phyloP scores from a whole-genome alignment of 768 basidiomycete species.

The Pleurotus citrinopileatus region DNA sequence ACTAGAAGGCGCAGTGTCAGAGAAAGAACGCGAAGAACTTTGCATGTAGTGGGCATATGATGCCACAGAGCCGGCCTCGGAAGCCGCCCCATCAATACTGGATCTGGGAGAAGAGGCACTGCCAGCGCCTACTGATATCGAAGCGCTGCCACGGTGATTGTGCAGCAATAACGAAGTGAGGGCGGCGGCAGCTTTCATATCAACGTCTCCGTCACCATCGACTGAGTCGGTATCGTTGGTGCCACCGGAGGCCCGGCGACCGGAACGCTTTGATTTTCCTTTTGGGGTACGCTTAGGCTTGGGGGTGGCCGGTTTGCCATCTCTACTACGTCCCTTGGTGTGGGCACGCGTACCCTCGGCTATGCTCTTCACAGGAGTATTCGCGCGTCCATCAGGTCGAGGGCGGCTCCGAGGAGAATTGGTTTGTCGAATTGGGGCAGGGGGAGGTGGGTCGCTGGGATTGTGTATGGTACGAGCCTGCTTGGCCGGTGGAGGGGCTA shows the following conservation, averaged over 20 bases:
- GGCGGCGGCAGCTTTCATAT: constrained; percentile 83
- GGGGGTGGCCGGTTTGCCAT: constrained; percentile 27
- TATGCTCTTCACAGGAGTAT: constrained; percentile 33
- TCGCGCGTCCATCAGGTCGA: constrained; percentile 28
- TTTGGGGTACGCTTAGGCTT: constrained; percentile 41
- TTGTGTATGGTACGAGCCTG: constrained; percentile 81
- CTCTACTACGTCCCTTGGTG: constrained; percentile 32
- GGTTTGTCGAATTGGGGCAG: constrained; percentile 46
- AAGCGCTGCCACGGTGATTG: constrained; percentile 52
- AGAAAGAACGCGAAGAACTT: constrained; percentile 57
- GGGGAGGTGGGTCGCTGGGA: constrained; percentile 63
- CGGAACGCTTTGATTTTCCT: constrained; percentile 44
- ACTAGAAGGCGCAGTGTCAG: constrained; percentile 34
- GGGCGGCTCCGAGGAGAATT: constrained; percentile 36
- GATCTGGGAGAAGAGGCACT: constrained; percentile 70
- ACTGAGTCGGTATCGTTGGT: constrained; percentile 31
- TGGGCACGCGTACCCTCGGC: constrained; percentile 46
- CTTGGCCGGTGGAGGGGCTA: constrained; percentile 74
- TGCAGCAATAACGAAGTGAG: constrained; percentile 70
- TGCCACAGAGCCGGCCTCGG: constrained; percentile 60
- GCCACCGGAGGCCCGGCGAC: constrained; percentile 22
- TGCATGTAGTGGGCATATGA: constrained; percentile 66
- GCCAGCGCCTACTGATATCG: constrained; percentile 25
- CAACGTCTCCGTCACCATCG: constrained; percentile 50
- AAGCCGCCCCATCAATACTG: constrained; percentile 54